Conservation (phyloP, 805 yeast species). For the Candida methanosorbosa region DNA sequence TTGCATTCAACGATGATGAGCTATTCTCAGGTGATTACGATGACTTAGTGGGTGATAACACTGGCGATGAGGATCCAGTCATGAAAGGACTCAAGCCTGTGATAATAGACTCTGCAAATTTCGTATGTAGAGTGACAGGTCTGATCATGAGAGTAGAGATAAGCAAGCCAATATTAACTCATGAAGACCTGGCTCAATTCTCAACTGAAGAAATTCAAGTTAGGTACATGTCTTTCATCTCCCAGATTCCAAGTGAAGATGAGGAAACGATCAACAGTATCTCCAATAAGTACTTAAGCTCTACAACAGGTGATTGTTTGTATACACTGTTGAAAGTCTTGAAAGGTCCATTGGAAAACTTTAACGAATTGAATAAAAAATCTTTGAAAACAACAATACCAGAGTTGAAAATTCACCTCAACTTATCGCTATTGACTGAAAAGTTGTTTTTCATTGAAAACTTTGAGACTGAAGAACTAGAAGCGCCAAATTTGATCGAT, state of each 20-base stretch:
- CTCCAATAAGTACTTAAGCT: constrained; percentile 24
- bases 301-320: constrained; percentile 51
- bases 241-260: constrained; percentile 10
- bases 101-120: constrained; percentile 37
- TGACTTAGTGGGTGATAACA: constrained; percentile 11
- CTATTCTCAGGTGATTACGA: constrained; percentile 16
- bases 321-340: constrained; percentile 54
- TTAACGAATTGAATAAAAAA: constrained; percentile 36
- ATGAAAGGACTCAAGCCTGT: constrained; percentile 20
- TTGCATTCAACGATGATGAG: constrained; percentile 17
- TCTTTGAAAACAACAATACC: constrained; percentile 45
- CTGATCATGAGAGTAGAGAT: constrained; percentile 46
- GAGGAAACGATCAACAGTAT: constrained; percentile 4
- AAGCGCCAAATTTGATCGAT: constrained; percentile 21
- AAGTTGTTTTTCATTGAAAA: constrained; percentile 36
- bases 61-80: constrained; percentile 4
- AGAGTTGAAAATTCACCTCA: constrained; percentile 46
- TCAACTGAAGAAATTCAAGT: constrained; percentile 39
- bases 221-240: constrained; percentile 34
- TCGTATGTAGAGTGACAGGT: constrained; percentile 35
- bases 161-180: constrained; percentile 39
- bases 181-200: constrained; percentile 37
- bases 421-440: constrained; percentile 40
- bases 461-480: constrained; percentile 20
- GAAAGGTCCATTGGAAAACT: constrained; percentile 52